These are phyloP conservation scores for Vitis rupestris DNA, from an alignment of 164 flowering plant species.

Conservation along the genomic window DNA sequence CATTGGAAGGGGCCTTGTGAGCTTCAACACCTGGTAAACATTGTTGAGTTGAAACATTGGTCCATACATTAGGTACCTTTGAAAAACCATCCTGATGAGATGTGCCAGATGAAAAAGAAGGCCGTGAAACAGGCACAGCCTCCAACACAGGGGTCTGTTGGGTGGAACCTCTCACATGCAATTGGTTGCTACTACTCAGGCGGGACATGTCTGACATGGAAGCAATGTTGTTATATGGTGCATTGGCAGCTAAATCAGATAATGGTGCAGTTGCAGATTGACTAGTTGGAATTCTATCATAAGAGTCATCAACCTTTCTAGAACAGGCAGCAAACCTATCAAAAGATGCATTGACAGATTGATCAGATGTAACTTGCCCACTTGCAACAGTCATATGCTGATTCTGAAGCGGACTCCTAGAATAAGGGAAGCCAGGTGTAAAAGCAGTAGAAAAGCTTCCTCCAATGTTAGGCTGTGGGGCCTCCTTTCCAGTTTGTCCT, in stretches of 20 bases:
- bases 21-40: conserved; percentile 20
- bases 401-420: conserved; percentile 39
- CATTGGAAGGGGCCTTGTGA: conserved; percentile 29
- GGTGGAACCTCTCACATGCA: conserved; percentile 28
- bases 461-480: conserved; percentile 22
- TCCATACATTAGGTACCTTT: conserved; percentile 44
- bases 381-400: conserved; percentile 32
- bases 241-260: conserved; percentile 27
- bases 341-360: conserved; percentile 28
- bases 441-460: conserved; percentile 33
- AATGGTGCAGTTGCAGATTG: conserved; percentile 32
- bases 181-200: conserved; percentile 16
- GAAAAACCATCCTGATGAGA: conserved; percentile 44
- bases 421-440: conserved; percentile 28
- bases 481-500: conserved; percentile 30
- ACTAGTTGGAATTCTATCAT: conserved; percentile 25
- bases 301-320: conserved; percentile 24
- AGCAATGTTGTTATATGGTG: conserved; percentile 25
- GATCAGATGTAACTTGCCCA: conserved; percentile 31
- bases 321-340: conserved; percentile 31
- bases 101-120: conserved; percentile 25
- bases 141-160: conserved; percentile 37
- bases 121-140: conserved; percentile 32
- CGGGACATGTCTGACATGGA: conserved; percentile 27
- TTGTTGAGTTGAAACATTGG: conserved; percentile 44